These are phyloP conservation scores for Phytophthora macrochlamydospora DNA, from an alignment of 352 stramenopile genomes.

Conservation along the genomic window DNA sequence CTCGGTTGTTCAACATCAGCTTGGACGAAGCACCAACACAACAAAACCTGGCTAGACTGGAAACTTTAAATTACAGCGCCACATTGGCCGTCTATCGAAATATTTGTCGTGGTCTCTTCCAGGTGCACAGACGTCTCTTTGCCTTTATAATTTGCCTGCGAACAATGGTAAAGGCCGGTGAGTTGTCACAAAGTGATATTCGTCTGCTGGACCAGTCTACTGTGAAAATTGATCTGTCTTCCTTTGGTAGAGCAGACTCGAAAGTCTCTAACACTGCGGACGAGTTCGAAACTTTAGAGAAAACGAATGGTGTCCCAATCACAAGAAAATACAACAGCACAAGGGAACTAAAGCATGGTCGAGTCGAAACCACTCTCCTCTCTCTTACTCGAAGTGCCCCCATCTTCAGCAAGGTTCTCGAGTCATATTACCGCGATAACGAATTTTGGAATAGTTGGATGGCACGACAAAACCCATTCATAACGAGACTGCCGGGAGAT, in stretches of 20 bases:
- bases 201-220: conserved; percentile 34
- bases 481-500: conserved; percentile 35
- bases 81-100: conserved; percentile 70
- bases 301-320: not conserved
- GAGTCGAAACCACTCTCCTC: conserved; percentile 29
- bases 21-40: conserved; percentile 45
- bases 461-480: conserved; percentile 42
- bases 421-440: conserved; percentile 52
- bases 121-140: conserved; percentile 70
- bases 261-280: not conserved
- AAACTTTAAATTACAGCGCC: conserved; percentile 46
- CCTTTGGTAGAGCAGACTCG: not conserved
- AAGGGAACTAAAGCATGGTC: conserved; percentile 12
- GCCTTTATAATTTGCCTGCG: conserved; percentile 60
- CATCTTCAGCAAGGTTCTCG: conserved; percentile 37
- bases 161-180: conserved; percentile 50
- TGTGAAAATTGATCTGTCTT: conserved; percentile 6
- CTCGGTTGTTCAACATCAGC: conserved; percentile 64
- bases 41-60: conserved; percentile 36
- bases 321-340: conserved; percentile 18
- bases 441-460: conserved; percentile 50
- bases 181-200: conserved; percentile 45
- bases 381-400: conserved; percentile 25
- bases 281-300: conserved; percentile 2
- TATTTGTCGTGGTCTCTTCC: conserved; percentile 73